Conservation (phyloP, 2,329 filamentous ascomycete species). For the Botrytis fragariae region DNA sequence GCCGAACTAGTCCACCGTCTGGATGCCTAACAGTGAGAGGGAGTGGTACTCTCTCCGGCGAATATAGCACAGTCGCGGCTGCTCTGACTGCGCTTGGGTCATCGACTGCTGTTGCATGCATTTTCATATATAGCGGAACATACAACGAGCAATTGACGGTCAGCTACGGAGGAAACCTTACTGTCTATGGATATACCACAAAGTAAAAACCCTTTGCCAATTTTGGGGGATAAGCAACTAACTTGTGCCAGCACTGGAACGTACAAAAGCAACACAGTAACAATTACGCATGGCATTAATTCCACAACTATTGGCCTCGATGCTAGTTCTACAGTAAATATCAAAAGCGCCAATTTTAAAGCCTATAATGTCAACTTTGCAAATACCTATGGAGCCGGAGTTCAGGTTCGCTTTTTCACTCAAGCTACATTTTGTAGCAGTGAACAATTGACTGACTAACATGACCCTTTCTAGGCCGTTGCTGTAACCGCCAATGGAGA, state of each 20-base stretch:
- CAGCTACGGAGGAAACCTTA: background rate
- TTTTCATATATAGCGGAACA: slow-evolving; percentile 9
- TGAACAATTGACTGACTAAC: background rate
- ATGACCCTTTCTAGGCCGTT: slow-evolving; percentile 42
- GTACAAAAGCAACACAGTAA: slow-evolving; percentile 9
- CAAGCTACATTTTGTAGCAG: background rate
- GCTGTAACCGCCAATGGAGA: slow-evolving; percentile 51
- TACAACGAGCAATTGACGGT: slow-evolving; percentile 5
- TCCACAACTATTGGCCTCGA: background rate
- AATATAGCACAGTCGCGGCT: slow-evolving; percentile 17
- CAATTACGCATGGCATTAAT: slow-evolving; percentile 1
- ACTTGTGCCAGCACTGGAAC: background rate
- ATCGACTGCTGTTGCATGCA: background rate
- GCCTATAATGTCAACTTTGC: slow-evolving; percentile 10
- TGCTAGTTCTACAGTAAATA: slow-evolving; percentile 4
- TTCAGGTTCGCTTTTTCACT: background rate
- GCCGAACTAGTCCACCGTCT: slow-evolving; percentile 10
- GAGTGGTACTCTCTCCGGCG: slow-evolving; percentile 19
- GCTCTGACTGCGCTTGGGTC: slow-evolving; percentile 8
- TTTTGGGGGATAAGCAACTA: background rate
- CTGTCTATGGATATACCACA: slow-evolving; percentile 13
- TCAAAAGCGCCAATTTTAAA: slow-evolving; percentile 6
- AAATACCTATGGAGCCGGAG: slow-evolving; percentile 13
- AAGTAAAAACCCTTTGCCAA: background rate
- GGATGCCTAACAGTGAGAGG: slow-evolving; percentile 19